Base-by-base conservation (phyloP, 208 protist species). In the Trypanosoma theileri region DNA sequence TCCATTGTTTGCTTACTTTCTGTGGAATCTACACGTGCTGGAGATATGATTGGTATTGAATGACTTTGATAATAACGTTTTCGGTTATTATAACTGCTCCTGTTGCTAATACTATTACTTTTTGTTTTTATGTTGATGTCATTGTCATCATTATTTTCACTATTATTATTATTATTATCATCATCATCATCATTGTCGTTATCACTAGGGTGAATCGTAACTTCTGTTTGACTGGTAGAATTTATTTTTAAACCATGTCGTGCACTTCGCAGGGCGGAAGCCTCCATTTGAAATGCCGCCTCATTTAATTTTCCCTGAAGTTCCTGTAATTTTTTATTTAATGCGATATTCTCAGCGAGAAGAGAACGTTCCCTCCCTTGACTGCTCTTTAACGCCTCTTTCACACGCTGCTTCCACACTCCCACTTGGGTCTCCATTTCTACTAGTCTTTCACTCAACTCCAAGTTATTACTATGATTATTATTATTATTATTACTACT, bases 391-490 rank as follows among this genome's bases (percentile, higher is more conserved):
- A 74, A 44, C 22, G 69, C 69, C 22, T 19, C 46, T 60, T 74
- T 74, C 42, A 74, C 69, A 16, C 65, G 28, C 19, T 62, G 46
- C 45, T 50, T 67, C 69, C 69, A 74, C 19, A 62, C 24, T 14
- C 22, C 48, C 4, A 19, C 52, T 46, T 66, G 45, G 4, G 50
- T 24, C 26, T 74, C 58, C 55, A 74, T 57, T 45, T 63, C 67
- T 19, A 21, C 11, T 35, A 71, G 11, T n/a, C 28, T 40, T 14
- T 4, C 1, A 4, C 45, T 42, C 40, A 55, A 42, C 14, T 67
- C 62, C 11, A 12, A 26, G 41, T 46, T 74, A 54, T 56, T 66
- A 63, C 40, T 41, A 55, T 52, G 60, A 78, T 55, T 75, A 75
- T 63, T 71, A 64, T 69, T 64, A 55, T 62, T 59, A 76, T 58